Base-by-base conservation (phyloP, 768 basidiomycete genomes). In the Amanita rimosa region DNA sequence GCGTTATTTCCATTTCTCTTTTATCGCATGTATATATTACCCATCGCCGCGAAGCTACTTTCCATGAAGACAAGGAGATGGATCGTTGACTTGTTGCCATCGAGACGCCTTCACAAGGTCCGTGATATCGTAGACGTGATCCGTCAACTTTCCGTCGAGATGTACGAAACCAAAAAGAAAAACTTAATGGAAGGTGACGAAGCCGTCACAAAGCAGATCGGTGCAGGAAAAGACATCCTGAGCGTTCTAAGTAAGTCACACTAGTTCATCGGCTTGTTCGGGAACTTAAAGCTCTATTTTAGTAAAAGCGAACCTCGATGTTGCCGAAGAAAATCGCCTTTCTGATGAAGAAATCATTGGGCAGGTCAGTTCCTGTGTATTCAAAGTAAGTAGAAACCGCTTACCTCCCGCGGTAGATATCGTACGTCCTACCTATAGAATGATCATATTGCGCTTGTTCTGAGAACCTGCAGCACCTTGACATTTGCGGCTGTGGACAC, bases 141-240 rank as follows among this genome's bases (percentile, higher is more conserved):
- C 57, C 55, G 69, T 16, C 50, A 59, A 7, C 63, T 62, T 4
- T 64, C 72, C 6, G 48, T 58, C n/a, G 54, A 64, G 3, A 66
- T 76, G 4, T 65, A 64, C 31, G 52, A 60, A 17, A 52, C 57
- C 17, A 74, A 73, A 57, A 68, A 65, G 50, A 55, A 51, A 29
- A 62, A 67, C 2, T 37, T 72, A 2, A 52, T 50, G 9, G 56
- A 58, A 19, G 68, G 66, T 4, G 68, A 70, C 27, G 62, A 65
- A 33, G 64, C 57, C 2, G 56, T 67, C 3, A 48, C 52, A 13
- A 53, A 51, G 11, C 63, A 67, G 48, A 60, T 67, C 36, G 65
- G 64, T 8, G 61, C 62, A 50, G 69, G 67, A 9, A 70, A 69
- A 39, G 74, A 75, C 53, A 65, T 76, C 17, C 62, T 75, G 52